Conservation (phyloP, 805 yeast genomes). For the Saitoella complicata region DNA sequence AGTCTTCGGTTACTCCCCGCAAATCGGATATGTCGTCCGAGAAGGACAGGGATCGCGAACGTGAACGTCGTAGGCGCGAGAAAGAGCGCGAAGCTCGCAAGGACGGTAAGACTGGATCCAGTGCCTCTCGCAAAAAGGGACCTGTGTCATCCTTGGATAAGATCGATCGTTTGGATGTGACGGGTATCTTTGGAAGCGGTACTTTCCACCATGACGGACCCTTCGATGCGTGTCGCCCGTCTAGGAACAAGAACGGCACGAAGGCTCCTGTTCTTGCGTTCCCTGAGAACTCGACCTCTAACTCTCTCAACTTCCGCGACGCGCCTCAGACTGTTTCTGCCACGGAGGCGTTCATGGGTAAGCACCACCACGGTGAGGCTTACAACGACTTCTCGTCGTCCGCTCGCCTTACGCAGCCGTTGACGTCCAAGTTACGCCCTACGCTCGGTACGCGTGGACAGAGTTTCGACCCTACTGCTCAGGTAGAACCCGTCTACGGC, state of each 20-base stretch:
- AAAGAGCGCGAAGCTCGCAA: conserved; percentile 2
- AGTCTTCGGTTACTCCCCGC: no score
- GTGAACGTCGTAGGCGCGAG: conserved; percentile 1
- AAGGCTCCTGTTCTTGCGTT: conserved; percentile 91
- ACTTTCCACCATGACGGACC: conserved; percentile 99
- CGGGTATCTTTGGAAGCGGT: conserved; percentile 81
- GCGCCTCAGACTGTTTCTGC: conserved; percentile 2
- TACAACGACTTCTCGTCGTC: conserved; percentile 21
- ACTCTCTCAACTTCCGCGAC: conserved; percentile 35
- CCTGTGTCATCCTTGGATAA: conserved; percentile 66
- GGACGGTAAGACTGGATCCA: conserved; percentile 11
- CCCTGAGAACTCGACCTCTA: conserved; percentile 91
- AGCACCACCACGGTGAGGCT: conserved; percentile 29
- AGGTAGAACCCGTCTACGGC: conserved; percentile 69
- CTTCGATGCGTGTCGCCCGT: conserved; percentile 96
- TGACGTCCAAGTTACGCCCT: neutral
- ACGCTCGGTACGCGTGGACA: conserved; percentile 3
- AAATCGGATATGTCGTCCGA: no score
- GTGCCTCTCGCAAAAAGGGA: conserved; percentile 21
- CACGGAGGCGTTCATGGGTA: conserved; percentile 1
- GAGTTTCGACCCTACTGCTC: conserved; percentile 50
- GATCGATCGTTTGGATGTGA: conserved; percentile 88
- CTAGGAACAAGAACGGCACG: conserved; percentile 57
- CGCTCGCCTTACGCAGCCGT: conserved; percentile 2
- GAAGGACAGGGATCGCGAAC: no score